Base-by-base conservation (phyloP, 1,139 yeast species). In the Pichia sp. region DNA sequence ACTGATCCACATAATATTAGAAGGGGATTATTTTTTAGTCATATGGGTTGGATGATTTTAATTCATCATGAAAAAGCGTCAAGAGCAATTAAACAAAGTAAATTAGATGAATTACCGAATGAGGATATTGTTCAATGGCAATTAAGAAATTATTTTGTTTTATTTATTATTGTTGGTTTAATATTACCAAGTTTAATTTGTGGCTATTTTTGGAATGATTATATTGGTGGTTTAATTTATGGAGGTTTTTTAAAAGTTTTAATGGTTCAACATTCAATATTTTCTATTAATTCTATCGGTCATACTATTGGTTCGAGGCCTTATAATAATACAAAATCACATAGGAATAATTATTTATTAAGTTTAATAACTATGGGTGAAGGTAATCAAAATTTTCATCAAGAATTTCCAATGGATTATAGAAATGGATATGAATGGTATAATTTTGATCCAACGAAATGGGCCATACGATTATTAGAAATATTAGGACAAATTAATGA, bases 381-480 rank as follows among this genome's bases (percentile, higher is more conserved):
- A 59, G 75, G 77, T 5, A 65, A 72, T 54, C 85, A 81, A 52
- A 82, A 81, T 57, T 82, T 77, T 57, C 90, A 82, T 58, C 87
- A 82, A 57, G 87, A 81, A 56, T 82, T 82, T 53, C 85, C 87
- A 2, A 79, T 77, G 50, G 89, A 82, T 58, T 82, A 76, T 58
- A 66, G 82, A 42, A 70, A 78, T 47, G 76, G 78, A 9, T 64
- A 71, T 28, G 69, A 75, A 26, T 60, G 68, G 61, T 71, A 72
- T 54, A 73, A 77, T 1, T 77, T 74, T 56, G 89, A 82, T 58
- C 87, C 89, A 1, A 77, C 85, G 4, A 81, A 80, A 58, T 78
- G 84, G 82, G 67, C 72, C 32, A 63, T 82, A 12, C 67, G 66
- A 55, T 40, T 68, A 0, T 57, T 78, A 26, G 62, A 66, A 9